Evolutionary conservation across 2,329 filamentous ascomycete genomes (phyloP), one percentile per base, ranked within the genome.

Genomic region (Colletotrichum eleusines): DNA sequence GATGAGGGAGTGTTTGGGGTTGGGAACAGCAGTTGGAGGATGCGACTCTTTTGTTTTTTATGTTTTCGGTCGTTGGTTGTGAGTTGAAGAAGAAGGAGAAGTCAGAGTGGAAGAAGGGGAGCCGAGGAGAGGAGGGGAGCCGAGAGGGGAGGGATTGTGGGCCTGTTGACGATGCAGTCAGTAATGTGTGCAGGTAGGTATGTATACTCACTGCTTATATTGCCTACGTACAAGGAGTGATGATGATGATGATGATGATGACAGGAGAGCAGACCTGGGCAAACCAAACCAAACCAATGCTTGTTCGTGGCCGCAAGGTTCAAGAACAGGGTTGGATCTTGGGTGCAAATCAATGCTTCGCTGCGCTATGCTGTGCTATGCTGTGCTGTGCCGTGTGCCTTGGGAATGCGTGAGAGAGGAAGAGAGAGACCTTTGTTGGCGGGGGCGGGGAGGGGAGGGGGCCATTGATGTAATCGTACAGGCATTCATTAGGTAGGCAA

Each of bases 391-490:
- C 23, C n/a, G n/a, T 38, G 44, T 28, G 44, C 58, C 33, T 33
- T n/a, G 59, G 40, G 23, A 60, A 46, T 48, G 62, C 31, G 54
- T 44, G 54, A 66, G 55, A 40, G n/a, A n/a, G n/a, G n/a, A n/a
- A n/a, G 6, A 42, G 2, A 20, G 40, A 42, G 40, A 42, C 48
- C 48, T 65, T 66, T 62, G 57, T 73, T 75, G 74, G 74, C 74
- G 74, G 74, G 74, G 74, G 74, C 71, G 69, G 74, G 74, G 74
- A 58, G 62, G 72, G 64, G n/a, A n/a, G n/a, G n/a, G 69, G 64
- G 69, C 58, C 44, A 38, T 74, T 79, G 78, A 80, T 79, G 78
- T 80, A 80, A 80, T 80, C 61, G 33, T 57, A 66, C 63, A 71
- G 68, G 57, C 63, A 55, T 67, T 54, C 51, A 57, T 33, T 61